phyloP scores from a whole-genome alignment of 2,329 filamentous ascomycete genomes.

The Rhinocladiella mackenziei region DNA sequence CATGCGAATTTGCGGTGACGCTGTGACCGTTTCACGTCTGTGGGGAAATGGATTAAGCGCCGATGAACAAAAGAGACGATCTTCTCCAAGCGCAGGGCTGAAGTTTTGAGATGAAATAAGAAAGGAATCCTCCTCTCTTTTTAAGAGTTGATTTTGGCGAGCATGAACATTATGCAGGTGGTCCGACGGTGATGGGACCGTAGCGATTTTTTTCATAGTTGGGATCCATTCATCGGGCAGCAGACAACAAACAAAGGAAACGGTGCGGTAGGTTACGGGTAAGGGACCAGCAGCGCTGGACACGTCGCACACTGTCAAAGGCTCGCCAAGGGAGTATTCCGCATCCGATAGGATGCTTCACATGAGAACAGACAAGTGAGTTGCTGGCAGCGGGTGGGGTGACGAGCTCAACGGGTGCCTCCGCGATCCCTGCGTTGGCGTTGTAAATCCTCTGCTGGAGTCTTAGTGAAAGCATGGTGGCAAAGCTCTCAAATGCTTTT shows the following conservation, averaged over 20 bases:
- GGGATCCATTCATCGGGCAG: slow-evolving; percentile 19
- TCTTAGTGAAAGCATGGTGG: no score
- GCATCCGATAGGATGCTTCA: slow-evolving; percentile 19
- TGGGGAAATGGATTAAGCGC: slow-evolving; percentile 14
- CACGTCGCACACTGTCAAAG: slow-evolving; percentile 23
- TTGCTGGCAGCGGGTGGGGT: no score
- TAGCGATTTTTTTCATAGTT: background rate
- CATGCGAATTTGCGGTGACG: slow-evolving; percentile 10
- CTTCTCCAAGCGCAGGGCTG: no score
- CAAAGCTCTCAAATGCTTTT: no score
- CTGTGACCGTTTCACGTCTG: slow-evolving; percentile 15
- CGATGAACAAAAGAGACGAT: no score
- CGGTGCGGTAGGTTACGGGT: slow-evolving; percentile 8
- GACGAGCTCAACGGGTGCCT: no score
- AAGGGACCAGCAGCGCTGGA: slow-evolving; percentile 7
- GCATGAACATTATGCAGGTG: slow-evolving; percentile 1
- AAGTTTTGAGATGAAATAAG: slow-evolving; percentile 2
- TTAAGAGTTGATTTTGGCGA: slow-evolving; percentile 1
- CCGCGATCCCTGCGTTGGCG: no score
- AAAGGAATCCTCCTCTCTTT: slow-evolving; percentile 2
- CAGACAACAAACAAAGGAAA: slow-evolving; percentile 20
- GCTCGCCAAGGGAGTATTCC: slow-evolving; percentile 13
- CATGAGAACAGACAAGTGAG: background rate
- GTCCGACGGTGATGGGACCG: background rate
- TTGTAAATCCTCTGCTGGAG: no score